phyloP scores from a whole-genome alignment of 2,329 filamentous ascomycete species.

The Zymoseptoria brevis region DNA sequence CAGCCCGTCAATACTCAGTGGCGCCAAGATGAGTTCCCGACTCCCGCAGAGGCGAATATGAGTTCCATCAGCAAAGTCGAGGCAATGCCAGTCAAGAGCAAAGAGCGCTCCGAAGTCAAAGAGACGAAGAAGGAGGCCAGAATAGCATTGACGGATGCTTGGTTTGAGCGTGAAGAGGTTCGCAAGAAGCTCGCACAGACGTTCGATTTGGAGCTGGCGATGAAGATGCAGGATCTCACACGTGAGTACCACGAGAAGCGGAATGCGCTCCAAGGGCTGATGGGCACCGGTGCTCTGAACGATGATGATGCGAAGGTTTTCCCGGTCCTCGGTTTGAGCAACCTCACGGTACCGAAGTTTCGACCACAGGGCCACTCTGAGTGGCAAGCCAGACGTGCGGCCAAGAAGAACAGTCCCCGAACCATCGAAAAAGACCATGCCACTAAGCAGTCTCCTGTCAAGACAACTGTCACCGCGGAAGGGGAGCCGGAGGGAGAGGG shows the following conservation, averaged over 20 bases:
- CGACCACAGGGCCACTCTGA: conserved; percentile 2
- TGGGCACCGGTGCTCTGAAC: conserved; percentile 15
- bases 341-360: conserved; percentile 9
- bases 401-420: neutral
- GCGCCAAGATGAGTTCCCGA: neutral
- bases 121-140: conserved; percentile 11
- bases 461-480: neutral
- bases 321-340: conserved; percentile 8
- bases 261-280: conserved; percentile 8
- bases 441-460: neutral
- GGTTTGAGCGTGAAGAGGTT: conserved; percentile 14
- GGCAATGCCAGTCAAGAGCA: neutral
- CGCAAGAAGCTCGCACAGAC: conserved; percentile 8
- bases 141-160: conserved; percentile 13
- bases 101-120: neutral
- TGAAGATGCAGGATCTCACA: conserved; percentile 7
- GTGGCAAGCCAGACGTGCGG: neutral
- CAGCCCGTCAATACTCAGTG: neutral
- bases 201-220: conserved; percentile 6
- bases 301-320: conserved; percentile 14
- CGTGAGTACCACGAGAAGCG: conserved; percentile 12
- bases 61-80: neutral
- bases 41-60: neutral
- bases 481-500: neutral
- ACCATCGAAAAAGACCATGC: neutral